Evolutionary conservation across 2,329 filamentous ascomycete species (phyloP), one percentile per base, ranked within the genome.

Genomic region (Shiraia bambusicola): DNA sequence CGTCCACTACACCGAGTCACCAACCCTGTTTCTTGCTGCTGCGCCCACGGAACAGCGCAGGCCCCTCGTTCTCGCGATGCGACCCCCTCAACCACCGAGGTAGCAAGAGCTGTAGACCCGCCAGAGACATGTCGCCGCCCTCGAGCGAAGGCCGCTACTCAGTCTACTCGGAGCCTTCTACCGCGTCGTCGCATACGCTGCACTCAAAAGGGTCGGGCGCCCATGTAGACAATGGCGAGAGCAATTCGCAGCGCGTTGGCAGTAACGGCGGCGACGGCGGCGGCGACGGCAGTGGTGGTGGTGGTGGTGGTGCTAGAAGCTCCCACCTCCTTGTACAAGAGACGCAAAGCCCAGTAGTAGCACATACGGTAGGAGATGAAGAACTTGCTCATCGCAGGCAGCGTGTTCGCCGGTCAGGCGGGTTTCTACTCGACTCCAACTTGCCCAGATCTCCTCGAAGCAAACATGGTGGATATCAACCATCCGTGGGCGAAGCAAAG

Each of bases 361-460:
- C 32, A 10, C 62, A 63, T 7, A 48, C 54, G 2, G 55, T 61
- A 31, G 50, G 57, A 16, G 61, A 62, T 35, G 58, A 59, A 28
- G 65, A 68, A 42, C 63, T 65, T 52, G 58, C 58, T 33, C 56
- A 52, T 33, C 56, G 60, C 30, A 56, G 57, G 38, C 61, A 61
- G 31, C 53, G 61, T 15, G 45, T 54, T 4, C 58, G 61, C 37
- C 63, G 60, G 37, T 64, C 69, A 11, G 71, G 70, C 16, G 71
- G 72, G 25, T 75, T 74, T 43, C 54, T 80, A 29, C 61, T 79
- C 27, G 74, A 77, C 26, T 57, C 67, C 14, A 52, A 68, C 52
- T 61, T 70, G 47, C 47, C 60, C 48, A 63, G 47, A 29, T 49
- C 47, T 15, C 49, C 56, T 9, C 53, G 50, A 22, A 65, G 29